Base-by-base conservation (phyloP, 768 basidiomycete species). In the Tylopilus subfusipes region DNA sequence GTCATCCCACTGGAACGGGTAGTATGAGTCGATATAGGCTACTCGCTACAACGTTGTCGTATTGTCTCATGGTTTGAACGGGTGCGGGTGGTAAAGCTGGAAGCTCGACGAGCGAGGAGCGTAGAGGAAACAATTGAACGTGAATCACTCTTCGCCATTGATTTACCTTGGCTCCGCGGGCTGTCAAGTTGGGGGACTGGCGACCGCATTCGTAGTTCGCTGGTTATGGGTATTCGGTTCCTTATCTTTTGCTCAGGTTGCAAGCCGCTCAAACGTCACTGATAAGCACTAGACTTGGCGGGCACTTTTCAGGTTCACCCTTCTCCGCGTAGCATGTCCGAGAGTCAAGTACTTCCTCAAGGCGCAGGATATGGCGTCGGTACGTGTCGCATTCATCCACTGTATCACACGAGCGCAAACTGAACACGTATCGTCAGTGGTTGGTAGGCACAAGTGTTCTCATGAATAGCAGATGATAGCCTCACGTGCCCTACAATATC, bases 331-430 rank as follows among this genome's bases (percentile, higher is more conserved):
- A 56, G 2, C 40, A 69, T 70, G 70, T 68, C 70, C 12, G 50
- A 61, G 34, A 60, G 53, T 42, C 58, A 70, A 48, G 71, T 86
- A 24, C 76, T 91, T 48, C 90, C 90, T 22, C 85, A 89, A 73
- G 88, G 86, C 31, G 90, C 88, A 14, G 90, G 91, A 33, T 93
- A 92, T 77, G 90, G 90, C 40, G 89, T 89, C 53, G 85, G 87
- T 87, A 61, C 60, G 80, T 67, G 27, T 16, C 19, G 13, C 31
- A 24, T 52, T 40, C 49, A 42, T 22, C 50, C 43, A 18, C 46
- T 24, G 9, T 54, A 47, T 55, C 11, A 18, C 36, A 29, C 18
- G 19, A 31, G 9, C 45, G 22, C 30, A n/a, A 11, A 48, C 54
- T 55, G 36, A 58, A 38, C 33, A 11, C n/a, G 46, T 48, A 42